Conservation (phyloP, 495 filamentous ascomycete genomes). For the Penicillium manginii region DNA sequence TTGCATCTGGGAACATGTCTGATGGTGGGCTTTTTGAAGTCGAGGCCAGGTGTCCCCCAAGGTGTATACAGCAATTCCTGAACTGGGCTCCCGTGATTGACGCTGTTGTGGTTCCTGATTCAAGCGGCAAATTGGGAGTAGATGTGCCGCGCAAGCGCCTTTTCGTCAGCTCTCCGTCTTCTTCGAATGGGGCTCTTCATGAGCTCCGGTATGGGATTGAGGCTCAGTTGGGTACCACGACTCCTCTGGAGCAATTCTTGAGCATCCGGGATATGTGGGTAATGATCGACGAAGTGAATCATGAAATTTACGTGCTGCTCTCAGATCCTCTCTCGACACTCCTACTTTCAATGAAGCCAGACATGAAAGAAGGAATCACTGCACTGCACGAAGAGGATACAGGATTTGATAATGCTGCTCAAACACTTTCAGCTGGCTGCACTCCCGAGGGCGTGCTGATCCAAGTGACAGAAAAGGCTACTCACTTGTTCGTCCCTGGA, state of each 20-base stretch:
- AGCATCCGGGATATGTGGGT: slow-evolving; percentile 51
- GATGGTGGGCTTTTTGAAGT: slow-evolving; percentile 77
- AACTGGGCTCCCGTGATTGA: slow-evolving; percentile 88
- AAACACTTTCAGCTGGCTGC: slow-evolving; percentile 59
- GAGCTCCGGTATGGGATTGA: slow-evolving; percentile 75
- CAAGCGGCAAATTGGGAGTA: slow-evolving; percentile 19
- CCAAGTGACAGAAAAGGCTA: slow-evolving; percentile 59
- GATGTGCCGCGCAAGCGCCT: slow-evolving; percentile 36
- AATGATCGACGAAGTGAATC: slow-evolving; percentile 47
- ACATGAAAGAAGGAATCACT: slow-evolving; percentile 39
- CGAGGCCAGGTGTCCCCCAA: slow-evolving; percentile 52
- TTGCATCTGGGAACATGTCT: slow-evolving; percentile 81
- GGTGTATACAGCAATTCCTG: slow-evolving; percentile 62
- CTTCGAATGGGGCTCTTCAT: slow-evolving; percentile 60
- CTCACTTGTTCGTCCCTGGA: slow-evolving; percentile 40
- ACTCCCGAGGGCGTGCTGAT: slow-evolving; percentile 45
- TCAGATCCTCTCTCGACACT: slow-evolving; percentile 46
- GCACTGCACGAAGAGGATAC: slow-evolving; percentile 45
- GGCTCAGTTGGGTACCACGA: slow-evolving; percentile 62
- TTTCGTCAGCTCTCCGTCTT: slow-evolving; percentile 46
- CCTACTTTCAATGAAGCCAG: slow-evolving; percentile 38
- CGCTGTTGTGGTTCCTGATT: slow-evolving; percentile 54
- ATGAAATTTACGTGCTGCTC: slow-evolving; percentile 41
- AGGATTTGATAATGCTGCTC: slow-evolving; percentile 50
- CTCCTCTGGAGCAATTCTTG: slow-evolving; percentile 47